Evolutionary conservation across 345 rosid genomes (phyloP).

Genomic region (Gossypium anomalum): DNA sequence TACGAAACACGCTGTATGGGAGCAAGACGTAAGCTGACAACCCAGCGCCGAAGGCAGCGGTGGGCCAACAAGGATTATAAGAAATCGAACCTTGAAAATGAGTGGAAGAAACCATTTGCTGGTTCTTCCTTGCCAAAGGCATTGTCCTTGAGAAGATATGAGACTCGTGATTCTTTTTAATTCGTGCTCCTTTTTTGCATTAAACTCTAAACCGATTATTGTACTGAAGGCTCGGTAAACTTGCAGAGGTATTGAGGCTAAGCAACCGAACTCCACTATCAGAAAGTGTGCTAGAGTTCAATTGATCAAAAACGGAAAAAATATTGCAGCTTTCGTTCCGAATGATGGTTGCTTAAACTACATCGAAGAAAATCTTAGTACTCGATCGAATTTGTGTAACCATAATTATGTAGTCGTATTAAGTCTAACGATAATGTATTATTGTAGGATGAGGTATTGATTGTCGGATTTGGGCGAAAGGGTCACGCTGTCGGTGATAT

Average conservation of each 20-base stretch:
- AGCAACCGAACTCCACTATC: background rate
- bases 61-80: background rate
- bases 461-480: slow-evolving; percentile 68
- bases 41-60: background rate
- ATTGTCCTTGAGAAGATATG: background rate
- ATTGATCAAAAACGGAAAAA: background rate
- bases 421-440: background rate
- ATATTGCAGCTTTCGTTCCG: background rate
- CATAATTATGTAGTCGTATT: background rate
- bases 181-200: background rate
- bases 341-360: background rate
- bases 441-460: slow-evolving; percentile 62
- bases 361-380: background rate
- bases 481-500: slow-evolving; percentile 75
- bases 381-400: background rate
- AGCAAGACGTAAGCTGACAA: background rate
- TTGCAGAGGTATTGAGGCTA: background rate
- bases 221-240: background rate
- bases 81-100: background rate
- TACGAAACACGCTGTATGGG: background rate
- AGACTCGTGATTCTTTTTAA: background rate
- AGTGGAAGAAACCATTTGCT: slow-evolving; percentile 1
- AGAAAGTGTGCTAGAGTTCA: slow-evolving; percentile 1
- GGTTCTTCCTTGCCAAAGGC: background rate
- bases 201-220: background rate